Percentiles rank a stretch among this genome's conserved stretches.
phyloP scores from a whole-genome alignment of 257 asterid genomes.

The Asclepias syriaca region DNA sequence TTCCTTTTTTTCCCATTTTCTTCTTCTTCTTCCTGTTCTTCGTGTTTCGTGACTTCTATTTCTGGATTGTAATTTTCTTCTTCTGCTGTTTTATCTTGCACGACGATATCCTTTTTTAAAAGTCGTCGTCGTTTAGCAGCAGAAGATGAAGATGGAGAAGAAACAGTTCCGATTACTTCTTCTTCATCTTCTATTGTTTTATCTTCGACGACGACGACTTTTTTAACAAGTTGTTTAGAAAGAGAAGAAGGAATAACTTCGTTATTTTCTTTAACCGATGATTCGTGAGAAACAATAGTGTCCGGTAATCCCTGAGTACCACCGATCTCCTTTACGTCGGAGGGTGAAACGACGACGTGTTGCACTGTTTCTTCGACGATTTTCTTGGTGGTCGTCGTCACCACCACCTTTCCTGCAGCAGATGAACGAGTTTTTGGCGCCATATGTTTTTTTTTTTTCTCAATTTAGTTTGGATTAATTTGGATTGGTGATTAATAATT shows the following conservation, averaged over 20 bases:
- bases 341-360: constrained; percentile 32
- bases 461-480: background rate
- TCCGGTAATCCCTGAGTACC: background rate
- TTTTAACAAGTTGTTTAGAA: constrained; percentile 6
- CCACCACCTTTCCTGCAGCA: constrained; percentile 11
- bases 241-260: constrained; percentile 28
- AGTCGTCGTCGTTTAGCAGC: too few species aligned
- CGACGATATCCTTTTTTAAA: background rate
- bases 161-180: too few species aligned
- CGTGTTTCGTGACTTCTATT: constrained; percentile 21
- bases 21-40: constrained; percentile 8
- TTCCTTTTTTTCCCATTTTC: constrained; percentile 1
- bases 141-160: background rate
- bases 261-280: constrained; percentile 28
- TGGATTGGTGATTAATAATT: background rate
- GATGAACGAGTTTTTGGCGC: constrained; percentile 50
- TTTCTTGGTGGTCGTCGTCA: constrained; percentile 37
- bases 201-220: constrained; percentile 14
- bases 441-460: constrained; percentile 26
- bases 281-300: constrained; percentile 19
- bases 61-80: constrained; percentile 12
- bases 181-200: background rate
- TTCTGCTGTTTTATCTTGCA: constrained; percentile 8
- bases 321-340: background rate
- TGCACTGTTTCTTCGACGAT: constrained; percentile 59